Conservation (phyloP, 2,329 filamentous ascomycete genomes). For the Didymella arachidicola region DNA sequence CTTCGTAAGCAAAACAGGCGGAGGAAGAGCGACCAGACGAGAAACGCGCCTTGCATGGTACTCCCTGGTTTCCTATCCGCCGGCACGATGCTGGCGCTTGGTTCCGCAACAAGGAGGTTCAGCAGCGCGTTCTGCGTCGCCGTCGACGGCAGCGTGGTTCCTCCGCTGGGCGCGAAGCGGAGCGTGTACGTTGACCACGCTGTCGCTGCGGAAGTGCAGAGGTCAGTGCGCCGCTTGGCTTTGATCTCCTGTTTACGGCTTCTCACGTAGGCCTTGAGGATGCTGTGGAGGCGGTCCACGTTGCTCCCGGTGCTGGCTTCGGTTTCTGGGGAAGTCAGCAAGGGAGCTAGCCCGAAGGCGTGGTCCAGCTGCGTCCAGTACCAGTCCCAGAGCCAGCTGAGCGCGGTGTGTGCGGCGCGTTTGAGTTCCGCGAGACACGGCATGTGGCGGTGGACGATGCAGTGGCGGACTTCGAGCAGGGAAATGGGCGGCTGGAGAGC, state of each 20-base stretch:
- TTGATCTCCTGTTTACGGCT: constrained; percentile 45
- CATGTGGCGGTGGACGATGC: constrained; percentile 88
- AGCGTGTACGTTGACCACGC: constrained; percentile 28
- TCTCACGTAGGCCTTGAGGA: constrained; percentile 47
- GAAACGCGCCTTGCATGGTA: constrained; percentile 54
- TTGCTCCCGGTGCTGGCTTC: not conserved
- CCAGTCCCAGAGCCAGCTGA: constrained; percentile 87
- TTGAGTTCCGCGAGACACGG: constrained; percentile 78
- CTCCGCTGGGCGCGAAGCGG: constrained; percentile 15
- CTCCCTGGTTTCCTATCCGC: constrained; percentile 42
- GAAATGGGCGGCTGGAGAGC: constrained; percentile 59
- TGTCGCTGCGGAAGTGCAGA: constrained; percentile 26
- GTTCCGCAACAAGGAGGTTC: not conserved
- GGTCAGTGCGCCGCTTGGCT: constrained; percentile 8
- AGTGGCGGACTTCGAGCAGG: constrained; percentile 90
- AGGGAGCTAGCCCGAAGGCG: constrained; percentile 26
- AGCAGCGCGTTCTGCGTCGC: constrained; percentile 14
- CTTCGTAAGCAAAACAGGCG: constrained; percentile 43
- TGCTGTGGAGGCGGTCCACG: constrained; percentile 33
- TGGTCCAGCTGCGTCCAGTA: constrained; percentile 73
- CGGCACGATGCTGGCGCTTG: constrained; percentile 42
- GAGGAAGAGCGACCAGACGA: constrained; percentile 55
- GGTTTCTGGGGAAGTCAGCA: not conserved
- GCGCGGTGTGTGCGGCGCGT: constrained; percentile 70
- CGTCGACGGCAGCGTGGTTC: constrained; percentile 22